Evolutionary conservation across 108 stramenopile species (phyloP), one percentile per base, ranked within the genome.

Genomic region (Craspedostauros australis): DNA sequence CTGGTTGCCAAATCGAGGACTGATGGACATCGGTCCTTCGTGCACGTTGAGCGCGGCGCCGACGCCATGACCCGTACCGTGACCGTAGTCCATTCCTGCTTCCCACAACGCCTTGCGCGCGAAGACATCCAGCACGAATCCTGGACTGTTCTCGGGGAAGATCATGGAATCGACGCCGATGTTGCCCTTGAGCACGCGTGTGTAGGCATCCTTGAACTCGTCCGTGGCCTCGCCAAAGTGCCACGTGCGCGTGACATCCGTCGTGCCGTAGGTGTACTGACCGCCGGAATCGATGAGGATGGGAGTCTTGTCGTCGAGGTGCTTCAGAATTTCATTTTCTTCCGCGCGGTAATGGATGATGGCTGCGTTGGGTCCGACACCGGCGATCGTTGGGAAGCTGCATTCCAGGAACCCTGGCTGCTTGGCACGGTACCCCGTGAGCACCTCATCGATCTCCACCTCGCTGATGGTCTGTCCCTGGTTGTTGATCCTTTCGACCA

Each of bases 1-100:
- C 46, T 70, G 60, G 58, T 89, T 85, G n/a, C 68, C 44, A 54
- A 64, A 90, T 23, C 80, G 70, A 20, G 80, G 79, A 49, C 73
- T 73, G 41, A 93, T 92, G 2, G 47, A 40, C 27, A 54, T 83
- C 11, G 99, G 99, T 9, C 95, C 97, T 51, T 99, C 99, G 51
- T 99, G 99, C 1, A 99, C 99, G 54, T 96, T 97, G 41, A 99
- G 70, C 16, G 68, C 60, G 4, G 96, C 91, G 5, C 99, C 99
- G 24, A 99, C 96, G 20, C 99, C 98, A 63, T 97, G 96, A 0
- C 96, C 96, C 14, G 96, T 98, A 5, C 99, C 99, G 68, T 99
- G 99, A 23, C 76, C 80, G 64, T 97, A 99, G 64, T 99, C 93
- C n/a, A 78, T 78, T 18, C 96, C 94, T 4, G 45, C 62, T 26